Evolutionary conservation across 2,329 filamentous ascomycete genomes (phyloP).

Genomic region (Aspergillus arachidicola): DNA sequence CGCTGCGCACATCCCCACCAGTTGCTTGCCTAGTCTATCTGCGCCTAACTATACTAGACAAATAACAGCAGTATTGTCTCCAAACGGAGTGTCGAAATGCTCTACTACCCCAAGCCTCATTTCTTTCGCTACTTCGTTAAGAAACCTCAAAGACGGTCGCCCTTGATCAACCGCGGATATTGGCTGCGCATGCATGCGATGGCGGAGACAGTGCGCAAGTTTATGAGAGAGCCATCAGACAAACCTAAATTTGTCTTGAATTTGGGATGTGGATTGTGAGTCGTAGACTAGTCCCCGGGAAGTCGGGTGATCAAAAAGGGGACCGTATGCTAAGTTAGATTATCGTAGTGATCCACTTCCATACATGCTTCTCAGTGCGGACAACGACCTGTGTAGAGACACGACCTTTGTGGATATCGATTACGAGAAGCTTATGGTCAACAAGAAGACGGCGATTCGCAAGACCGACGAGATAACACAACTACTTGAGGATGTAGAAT

Average conservation of each 20-base stretch:
- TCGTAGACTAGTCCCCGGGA: constrained; percentile 30
- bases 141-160: constrained; percentile 80
- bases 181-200: constrained; percentile 83
- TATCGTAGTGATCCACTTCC: constrained; percentile 75
- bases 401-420: constrained; percentile 82
- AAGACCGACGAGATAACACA: constrained; percentile 62
- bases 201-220: constrained; percentile 72
- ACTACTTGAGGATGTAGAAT: constrained; percentile 51
- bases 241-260: constrained; percentile 77
- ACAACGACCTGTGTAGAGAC: constrained; percentile 59
- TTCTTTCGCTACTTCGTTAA: constrained; percentile 87
- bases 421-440: constrained; percentile 75
- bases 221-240: constrained; percentile 61
- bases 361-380: constrained; percentile 75
- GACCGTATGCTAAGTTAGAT: constrained; percentile 29
- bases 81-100: constrained; percentile 86
- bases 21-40: not conserved
- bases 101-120: constrained; percentile 81
- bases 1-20: constrained; percentile 2
- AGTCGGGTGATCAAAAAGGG: constrained; percentile 2
- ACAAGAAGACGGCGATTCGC: constrained; percentile 70
- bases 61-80: constrained; percentile 92
- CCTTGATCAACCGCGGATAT: constrained; percentile 87
- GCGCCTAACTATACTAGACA: constrained; percentile 55
- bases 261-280: constrained; percentile 87